phyloP scores from a whole-genome alignment of 2,329 filamentous ascomycete species.

The Cladophialophora carrionii region DNA sequence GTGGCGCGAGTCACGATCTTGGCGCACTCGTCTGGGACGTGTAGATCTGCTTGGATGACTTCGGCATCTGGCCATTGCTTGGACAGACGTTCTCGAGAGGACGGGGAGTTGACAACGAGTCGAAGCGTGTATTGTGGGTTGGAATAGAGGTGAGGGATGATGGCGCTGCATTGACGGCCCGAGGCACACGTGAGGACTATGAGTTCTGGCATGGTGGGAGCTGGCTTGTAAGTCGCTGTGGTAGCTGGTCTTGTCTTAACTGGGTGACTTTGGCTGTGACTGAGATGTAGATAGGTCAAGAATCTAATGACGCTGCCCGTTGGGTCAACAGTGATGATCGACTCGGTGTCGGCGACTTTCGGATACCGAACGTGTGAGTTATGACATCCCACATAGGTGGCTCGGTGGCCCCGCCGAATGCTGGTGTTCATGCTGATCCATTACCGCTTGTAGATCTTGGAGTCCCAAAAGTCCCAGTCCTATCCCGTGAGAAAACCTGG shows the following conservation, averaged over 20 bases:
- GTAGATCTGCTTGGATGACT: conserved; percentile 42
- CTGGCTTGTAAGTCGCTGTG: neutral
- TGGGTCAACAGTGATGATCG: too few relatives aligned
- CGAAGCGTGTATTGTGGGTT: conserved; percentile 38
- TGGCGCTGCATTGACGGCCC: conserved; percentile 45
- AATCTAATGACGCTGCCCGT: too few relatives aligned
- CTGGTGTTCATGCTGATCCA: neutral
- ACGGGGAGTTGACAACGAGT: conserved; percentile 41
- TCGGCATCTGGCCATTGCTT: conserved; percentile 43
- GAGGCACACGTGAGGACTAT: conserved; percentile 47
- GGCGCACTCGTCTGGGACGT: conserved; percentile 33
- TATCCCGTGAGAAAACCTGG: neutral
- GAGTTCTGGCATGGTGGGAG: conserved; percentile 3
- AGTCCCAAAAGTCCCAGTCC: neutral
- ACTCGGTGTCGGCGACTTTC: too few relatives aligned
- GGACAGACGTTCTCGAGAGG: conserved; percentile 40
- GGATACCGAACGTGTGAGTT: too few relatives aligned
- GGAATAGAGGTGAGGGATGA: conserved; percentile 44
- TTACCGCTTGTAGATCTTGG: neutral
- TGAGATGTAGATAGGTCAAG: too few relatives aligned
- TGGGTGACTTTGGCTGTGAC: too few relatives aligned
- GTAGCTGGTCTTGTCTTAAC: neutral
- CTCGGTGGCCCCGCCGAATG: too few relatives aligned
- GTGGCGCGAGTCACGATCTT: conserved; percentile 42
- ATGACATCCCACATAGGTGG: too few relatives aligned